Evolutionary conservation across 495 filamentous ascomycete species (phyloP), one percentile per base, ranked within the genome.

Genomic region (Podospora fimiseda): DNA sequence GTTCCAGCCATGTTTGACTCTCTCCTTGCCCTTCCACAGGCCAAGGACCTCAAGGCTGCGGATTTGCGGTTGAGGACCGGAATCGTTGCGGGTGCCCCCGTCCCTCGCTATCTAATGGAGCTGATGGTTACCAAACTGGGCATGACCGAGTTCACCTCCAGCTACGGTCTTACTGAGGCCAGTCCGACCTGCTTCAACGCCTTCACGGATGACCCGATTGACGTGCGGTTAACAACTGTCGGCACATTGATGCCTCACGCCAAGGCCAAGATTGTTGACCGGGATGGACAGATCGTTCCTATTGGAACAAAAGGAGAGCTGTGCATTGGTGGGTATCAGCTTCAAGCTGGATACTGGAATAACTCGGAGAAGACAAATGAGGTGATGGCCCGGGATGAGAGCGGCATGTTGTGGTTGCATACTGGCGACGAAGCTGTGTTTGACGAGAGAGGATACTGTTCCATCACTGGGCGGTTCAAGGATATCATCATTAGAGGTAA

Each of bases 1-100:
- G 85, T 88, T 0, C 84, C 85, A 0, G 83, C 85, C 30, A 88
- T 88, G 84, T 84, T 88, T 59, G 82, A 86, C 61, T 76, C 76
- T 2, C 73, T 86, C 18, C 71, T 87, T 40, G 64, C 65, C n/a
- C 61, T 83, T 1, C 73, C 75, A 46, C 74, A 76, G 50, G 79
- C 70, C 1, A 48, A 59, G 37, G 37, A 64, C 23, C 82, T 80
- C 48, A 66, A 74, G 21, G 61, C 63, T 15, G 13, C 52, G 50
- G 70, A 71, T 57, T 68, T 72, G 1, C 52, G 72, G 18, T 67
- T 97, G 9, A 73, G 85, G 33, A 88, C 84, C 0, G 84, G 84
- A 4, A 87, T 88, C 49, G 79, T 85, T 37, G 84, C 84, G 1
- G 84, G 84, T 2, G 80, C 81, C 0, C 85, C 84, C 0, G 85